Conservation (phyloP, 2,329 filamentous ascomycete species). For the Penicillium sp. region DNA sequence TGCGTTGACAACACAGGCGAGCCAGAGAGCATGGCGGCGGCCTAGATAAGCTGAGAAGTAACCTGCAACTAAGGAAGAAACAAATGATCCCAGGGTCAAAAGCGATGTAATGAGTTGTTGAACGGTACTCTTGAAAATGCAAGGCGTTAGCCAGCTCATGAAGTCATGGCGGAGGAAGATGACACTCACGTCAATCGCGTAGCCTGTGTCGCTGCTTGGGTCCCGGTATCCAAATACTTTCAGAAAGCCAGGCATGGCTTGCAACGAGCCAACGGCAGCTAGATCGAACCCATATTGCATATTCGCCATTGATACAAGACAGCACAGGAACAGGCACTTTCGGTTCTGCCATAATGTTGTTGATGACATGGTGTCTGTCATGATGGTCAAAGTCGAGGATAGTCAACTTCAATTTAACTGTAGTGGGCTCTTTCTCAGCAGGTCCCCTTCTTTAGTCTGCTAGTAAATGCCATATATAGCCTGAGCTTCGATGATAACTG, state of each 20-base stretch:
- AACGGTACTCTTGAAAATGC: slow-evolving; percentile 42
- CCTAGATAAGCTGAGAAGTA: slow-evolving; percentile 51
- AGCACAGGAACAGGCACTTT: slow-evolving; percentile 18
- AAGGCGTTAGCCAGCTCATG: not conserved
- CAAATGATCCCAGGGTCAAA: slow-evolving; percentile 52
- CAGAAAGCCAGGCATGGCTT: slow-evolving; percentile 55
- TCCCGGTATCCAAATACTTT: slow-evolving; percentile 53
- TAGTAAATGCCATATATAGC: no score
- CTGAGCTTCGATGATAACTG: no score
- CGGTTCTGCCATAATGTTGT: slow-evolving; percentile 21
- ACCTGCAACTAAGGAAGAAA: slow-evolving; percentile 51
- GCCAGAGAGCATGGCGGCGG: slow-evolving; percentile 48
- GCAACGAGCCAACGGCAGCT: slow-evolving; percentile 46
- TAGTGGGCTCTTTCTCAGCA: no score
- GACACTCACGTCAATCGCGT: slow-evolving; percentile 13
- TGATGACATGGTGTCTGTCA: slow-evolving; percentile 5
- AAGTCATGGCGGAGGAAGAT: not conserved
- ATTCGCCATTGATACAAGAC: slow-evolving; percentile 13
- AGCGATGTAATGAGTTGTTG: slow-evolving; percentile 56
- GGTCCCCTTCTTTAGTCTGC: no score
- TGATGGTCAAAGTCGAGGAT: not conserved
- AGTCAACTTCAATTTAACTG: no score
- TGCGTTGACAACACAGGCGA: slow-evolving; percentile 48
- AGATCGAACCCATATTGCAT: slow-evolving; percentile 54
- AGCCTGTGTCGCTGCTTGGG: slow-evolving; percentile 30